Evolutionary conservation across 1,139 yeast species (phyloP), one percentile per base, ranked within the genome.

Genomic region (Saccharomycopsis crataegensis): DNA sequence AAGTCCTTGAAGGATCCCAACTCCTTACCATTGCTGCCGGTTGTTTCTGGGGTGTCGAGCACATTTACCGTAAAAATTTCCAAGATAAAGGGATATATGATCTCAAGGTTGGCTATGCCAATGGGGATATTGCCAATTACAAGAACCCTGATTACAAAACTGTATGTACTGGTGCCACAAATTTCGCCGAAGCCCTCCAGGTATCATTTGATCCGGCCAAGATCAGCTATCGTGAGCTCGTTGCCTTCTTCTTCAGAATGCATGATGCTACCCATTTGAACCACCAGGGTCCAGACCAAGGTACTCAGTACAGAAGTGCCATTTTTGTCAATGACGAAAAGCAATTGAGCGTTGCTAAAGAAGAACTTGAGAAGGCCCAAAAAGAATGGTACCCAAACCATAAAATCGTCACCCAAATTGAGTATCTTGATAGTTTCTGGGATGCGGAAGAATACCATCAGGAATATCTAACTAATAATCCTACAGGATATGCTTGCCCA

Each of bases 381-480:
- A 81, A 74, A 61, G 74, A 70, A 59, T 83, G 83, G 77, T 77
- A 76, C 64, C 70, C 71, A 14, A 68, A 69, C n/a, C 67, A 74
- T 59, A 68, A 68, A 52, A 80, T 83, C 43, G 86, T 74, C 52
- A 90, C 98, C 1, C 71, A 72, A 51, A 79, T 91, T 54, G 87
- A 80, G 62, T 86, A 88, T 14, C 76, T 88, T 53, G 68, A 74
- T 53, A 74, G 74, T 55, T 93, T 89, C 77, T 83, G 83, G 72
- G 96, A 91, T 65, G 98, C 98, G 17, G 99, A 93, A 69, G 90
- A 82, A 43, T 93, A 91, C 67, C 98, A 93, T 67, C 98, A 93
- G 66, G 65, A 77, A 58, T 93, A 93, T 67, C 74, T 91, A 64
- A 75, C 76, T 54, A 82, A 80, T 64, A 89, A 91, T 65, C 96